These are phyloP conservation scores for Arthrobotrys musiformis DNA, from an alignment of 2,329 filamentous ascomycete genomes.

Conservation along the genomic window DNA sequence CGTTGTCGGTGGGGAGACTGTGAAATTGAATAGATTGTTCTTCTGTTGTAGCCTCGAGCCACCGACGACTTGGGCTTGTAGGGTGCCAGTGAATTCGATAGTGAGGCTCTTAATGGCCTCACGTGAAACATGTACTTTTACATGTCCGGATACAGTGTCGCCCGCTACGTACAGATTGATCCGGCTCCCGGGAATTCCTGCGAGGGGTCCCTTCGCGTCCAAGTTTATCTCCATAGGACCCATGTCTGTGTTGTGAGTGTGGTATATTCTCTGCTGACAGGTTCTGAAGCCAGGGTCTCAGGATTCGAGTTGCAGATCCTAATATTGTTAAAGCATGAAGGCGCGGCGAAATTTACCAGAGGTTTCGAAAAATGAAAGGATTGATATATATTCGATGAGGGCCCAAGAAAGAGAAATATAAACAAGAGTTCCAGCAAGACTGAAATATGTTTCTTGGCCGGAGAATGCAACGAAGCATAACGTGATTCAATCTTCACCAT, in stretches of 20 bases:
- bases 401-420: conserved; percentile 22
- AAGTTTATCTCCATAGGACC: conserved; percentile 38
- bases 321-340: not conserved
- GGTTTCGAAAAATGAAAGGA: not conserved
- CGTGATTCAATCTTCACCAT: conserved; percentile 9
- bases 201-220: conserved; percentile 28
- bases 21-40: conserved; percentile 41
- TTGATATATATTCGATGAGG: not conserved
- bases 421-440: not conserved
- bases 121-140: conserved; percentile 14
- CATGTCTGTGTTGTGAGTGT: conserved; percentile 38
- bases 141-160: conserved; percentile 47
- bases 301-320: not conserved
- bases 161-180: conserved; percentile 41
- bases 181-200: conserved; percentile 36
- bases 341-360: not conserved
- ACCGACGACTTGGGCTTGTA: conserved; percentile 9
- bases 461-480: conserved; percentile 1
- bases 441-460: not conserved
- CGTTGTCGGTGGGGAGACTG: conserved; percentile 5
- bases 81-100: conserved; percentile 37
- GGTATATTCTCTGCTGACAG: not conserved
- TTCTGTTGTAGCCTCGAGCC: conserved; percentile 22
- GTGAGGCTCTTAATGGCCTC: conserved; percentile 35
- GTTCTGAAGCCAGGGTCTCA: not conserved